These are phyloP conservation scores for Tilletia indica DNA, from an alignment of 1,284 basidiomycete species.

Conservation along the genomic window DNA sequence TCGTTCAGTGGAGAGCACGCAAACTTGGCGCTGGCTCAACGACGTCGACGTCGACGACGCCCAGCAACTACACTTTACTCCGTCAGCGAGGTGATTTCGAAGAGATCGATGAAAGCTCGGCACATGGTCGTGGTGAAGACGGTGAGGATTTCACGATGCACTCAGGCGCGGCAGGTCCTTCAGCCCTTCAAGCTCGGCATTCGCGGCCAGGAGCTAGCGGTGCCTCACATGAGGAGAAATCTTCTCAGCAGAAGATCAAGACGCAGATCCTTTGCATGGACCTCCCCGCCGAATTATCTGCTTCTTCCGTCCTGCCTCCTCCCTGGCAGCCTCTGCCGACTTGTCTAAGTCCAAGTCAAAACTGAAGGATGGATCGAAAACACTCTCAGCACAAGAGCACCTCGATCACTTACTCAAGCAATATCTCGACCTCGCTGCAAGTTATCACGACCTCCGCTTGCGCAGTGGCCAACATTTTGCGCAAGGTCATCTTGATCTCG, in stretches of 20 bases:
- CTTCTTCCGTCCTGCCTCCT: not conserved
- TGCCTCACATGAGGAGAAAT: not conserved
- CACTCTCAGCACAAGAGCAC: not conserved
- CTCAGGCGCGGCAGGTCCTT: not conserved
- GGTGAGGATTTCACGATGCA: too few relatives aligned
- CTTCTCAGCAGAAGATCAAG: not conserved
- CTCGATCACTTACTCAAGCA: constrained; percentile 6
- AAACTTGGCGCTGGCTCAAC: too few relatives aligned
- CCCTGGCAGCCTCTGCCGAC: not conserved
- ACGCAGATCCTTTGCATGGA: not conserved
- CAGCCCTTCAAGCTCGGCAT: not conserved
- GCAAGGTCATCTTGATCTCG: constrained; percentile 9
- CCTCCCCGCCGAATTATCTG: not conserved
- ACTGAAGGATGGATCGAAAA: too few relatives aligned
- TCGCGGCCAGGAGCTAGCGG: not conserved
- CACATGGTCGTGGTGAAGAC: too few relatives aligned
- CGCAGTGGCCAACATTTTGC: not conserved
- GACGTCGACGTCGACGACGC: too few relatives aligned
- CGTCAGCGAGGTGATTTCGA: not conserved
- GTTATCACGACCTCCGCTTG: constrained; percentile 15
- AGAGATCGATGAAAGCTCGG: too few relatives aligned
- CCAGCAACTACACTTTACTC: too few relatives aligned
- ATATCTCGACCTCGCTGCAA: constrained; percentile 21
- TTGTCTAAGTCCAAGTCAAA: too few relatives aligned
- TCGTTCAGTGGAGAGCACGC: constrained; percentile 20